These are phyloP conservation scores for Phytophthora quininea DNA, from an alignment of 352 stramenopile species.

Conservation along the genomic window DNA sequence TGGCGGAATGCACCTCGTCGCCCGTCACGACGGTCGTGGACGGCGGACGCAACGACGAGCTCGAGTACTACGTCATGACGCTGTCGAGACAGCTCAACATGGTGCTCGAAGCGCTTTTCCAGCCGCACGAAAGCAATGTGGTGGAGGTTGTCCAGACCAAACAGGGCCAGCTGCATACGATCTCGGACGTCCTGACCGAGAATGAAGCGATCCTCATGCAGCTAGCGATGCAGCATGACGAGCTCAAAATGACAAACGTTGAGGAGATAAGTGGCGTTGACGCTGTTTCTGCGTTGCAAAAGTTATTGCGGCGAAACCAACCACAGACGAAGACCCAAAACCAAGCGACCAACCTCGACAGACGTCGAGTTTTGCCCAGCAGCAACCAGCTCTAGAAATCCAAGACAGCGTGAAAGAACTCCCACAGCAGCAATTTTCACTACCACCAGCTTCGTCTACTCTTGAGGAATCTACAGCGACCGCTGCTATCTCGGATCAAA, in stretches of 20 bases:
- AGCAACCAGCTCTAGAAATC: not conserved
- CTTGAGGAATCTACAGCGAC: no score
- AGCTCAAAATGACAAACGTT: not conserved
- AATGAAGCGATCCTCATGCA: constrained; percentile 69
- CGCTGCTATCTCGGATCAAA: no score
- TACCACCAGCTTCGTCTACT: no score
- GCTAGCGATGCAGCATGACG: constrained; percentile 27
- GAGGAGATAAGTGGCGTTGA: not conserved
- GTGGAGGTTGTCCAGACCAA: constrained; percentile 36
- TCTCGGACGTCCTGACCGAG: constrained; percentile 63
- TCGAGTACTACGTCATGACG: constrained; percentile 66
- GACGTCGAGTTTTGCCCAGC: not conserved
- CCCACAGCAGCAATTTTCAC: no score
- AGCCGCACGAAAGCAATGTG: constrained; percentile 37
- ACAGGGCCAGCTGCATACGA: constrained; percentile 46
- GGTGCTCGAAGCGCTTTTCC: constrained; percentile 68
- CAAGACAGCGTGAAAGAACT: no score
- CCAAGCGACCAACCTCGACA: not conserved
- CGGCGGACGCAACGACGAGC: constrained; percentile 39
- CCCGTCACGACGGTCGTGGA: constrained; percentile 16
- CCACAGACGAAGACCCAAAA: not conserved
- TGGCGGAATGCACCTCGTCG: constrained; percentile 1
- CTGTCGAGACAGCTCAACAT: constrained; percentile 64
- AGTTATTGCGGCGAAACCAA: not conserved
- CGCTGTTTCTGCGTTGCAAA: no score